A percentile compares a stretch with the other conserved stretches of the same genome.
phyloP scores from a whole-genome alignment of 2,329 filamentous ascomycete species.

The Botrytis elliptica region DNA sequence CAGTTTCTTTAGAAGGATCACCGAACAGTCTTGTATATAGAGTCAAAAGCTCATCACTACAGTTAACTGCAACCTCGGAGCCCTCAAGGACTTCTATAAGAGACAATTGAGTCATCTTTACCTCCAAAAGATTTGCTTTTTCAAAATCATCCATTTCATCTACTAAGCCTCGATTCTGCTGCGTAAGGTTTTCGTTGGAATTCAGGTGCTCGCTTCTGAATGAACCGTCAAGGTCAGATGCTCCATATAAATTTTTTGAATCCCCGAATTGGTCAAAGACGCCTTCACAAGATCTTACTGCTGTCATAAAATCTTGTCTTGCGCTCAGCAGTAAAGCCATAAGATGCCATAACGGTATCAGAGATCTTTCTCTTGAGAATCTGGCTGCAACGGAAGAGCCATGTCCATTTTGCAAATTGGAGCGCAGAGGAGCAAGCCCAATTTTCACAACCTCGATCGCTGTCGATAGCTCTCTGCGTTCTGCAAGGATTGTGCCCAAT shows the following conservation, averaged over 20 bases:
- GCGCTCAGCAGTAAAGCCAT: slow-evolving; percentile 82
- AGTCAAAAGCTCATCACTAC: slow-evolving; percentile 78
- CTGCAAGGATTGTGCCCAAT: slow-evolving; percentile 80
- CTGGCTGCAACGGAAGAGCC: slow-evolving; percentile 41
- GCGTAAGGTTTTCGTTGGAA: slow-evolving; percentile 37
- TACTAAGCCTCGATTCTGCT: slow-evolving; percentile 53
- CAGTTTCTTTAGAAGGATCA: slow-evolving; percentile 47
- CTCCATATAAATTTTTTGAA: slow-evolving; percentile 66
- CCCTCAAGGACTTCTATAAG: slow-evolving; percentile 82
- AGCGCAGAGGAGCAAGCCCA: slow-evolving; percentile 61
- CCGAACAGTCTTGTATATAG: slow-evolving; percentile 82
- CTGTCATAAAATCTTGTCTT: slow-evolving; percentile 78
- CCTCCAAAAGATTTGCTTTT: slow-evolving; percentile 83
- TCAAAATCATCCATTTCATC: slow-evolving; percentile 82
- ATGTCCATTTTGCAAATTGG: slow-evolving; percentile 37
- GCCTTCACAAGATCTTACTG: slow-evolving; percentile 80
- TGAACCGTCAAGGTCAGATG: slow-evolving; percentile 47
- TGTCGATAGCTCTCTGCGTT: slow-evolving; percentile 74
- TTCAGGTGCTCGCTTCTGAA: slow-evolving; percentile 69
- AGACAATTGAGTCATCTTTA: slow-evolving; percentile 91
- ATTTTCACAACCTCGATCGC: slow-evolving; percentile 82
- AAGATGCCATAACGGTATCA: slow-evolving; percentile 87
- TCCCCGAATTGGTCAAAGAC: slow-evolving; percentile 88
- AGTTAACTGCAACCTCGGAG: slow-evolving; percentile 81
- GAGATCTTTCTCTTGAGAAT: slow-evolving; percentile 55